Conservation (phyloP, 345 rosid genomes). For the Populus deltoides region DNA sequence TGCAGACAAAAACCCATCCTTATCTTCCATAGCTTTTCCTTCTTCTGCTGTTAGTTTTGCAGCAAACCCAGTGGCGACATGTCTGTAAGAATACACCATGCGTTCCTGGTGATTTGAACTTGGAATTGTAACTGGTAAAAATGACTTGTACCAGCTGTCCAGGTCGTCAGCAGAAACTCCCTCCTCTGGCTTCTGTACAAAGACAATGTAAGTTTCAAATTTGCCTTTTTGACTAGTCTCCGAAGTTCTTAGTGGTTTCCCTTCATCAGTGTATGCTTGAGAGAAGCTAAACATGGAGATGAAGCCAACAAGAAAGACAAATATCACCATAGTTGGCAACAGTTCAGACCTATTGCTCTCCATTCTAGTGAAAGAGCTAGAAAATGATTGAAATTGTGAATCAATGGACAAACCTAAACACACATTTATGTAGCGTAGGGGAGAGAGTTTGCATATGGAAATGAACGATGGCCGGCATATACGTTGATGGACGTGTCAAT, state of each 20-base stretch:
- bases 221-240: neutral
- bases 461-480: neutral
- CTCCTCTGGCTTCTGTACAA: slow-evolving; percentile 22
- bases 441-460: neutral
- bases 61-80: slow-evolving; percentile 49
- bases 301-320: slow-evolving; percentile 11
- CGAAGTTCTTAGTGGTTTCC: neutral
- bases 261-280: slow-evolving; percentile 9
- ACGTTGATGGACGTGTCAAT: neutral
- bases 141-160: slow-evolving; percentile 34
- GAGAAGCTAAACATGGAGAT: slow-evolving; percentile 17
- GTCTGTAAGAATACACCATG: slow-evolving; percentile 34
- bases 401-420: neutral
- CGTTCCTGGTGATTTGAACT: slow-evolving; percentile 20
- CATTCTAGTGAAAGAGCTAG: slow-evolving; percentile 1
- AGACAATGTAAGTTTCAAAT: slow-evolving; percentile 34
- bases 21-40: slow-evolving; percentile 37
- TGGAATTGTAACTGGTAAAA: slow-evolving; percentile 25
- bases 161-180: neutral
- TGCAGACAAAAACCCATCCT: slow-evolving; percentile 41
- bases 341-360: neutral
- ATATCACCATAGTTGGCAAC: slow-evolving; percentile 10
- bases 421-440: slow-evolving; percentile 2
- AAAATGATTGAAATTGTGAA: neutral
- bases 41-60: slow-evolving; percentile 49